Evolutionary conservation across 768 basidiomycete genomes (phyloP), one percentile per base, ranked within the genome.

Genomic region (Mycena amicta): DNA sequence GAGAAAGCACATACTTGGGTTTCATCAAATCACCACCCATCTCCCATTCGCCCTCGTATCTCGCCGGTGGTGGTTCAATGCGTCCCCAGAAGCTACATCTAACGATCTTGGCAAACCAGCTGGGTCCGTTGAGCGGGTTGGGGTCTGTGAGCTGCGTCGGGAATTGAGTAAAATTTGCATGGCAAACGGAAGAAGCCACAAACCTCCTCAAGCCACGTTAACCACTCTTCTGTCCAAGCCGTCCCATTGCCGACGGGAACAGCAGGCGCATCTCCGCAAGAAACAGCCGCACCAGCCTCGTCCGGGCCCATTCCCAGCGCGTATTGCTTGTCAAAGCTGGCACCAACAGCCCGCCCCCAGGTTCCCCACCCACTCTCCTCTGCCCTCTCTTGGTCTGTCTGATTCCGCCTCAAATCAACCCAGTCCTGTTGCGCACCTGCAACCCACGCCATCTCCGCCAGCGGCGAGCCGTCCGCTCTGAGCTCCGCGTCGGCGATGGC

Each of bases 251-350:
- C 16, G 33, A 58, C 29, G 33, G 50, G 56, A 18, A 47, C 41
- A n/a, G 61, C 25, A 27, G 56, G 61, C 5, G 61, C 61, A 25
- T 62, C 61, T 1, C 61, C 61, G 20, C 61, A 62, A 4, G 54
- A 51, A 47, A 62, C 61, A 4, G 57, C 56, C 61, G 50, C 49
- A 23, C 56, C 56, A 5, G 25, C 61, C 43, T 62, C 57, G 53
- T 41, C 12, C n/a, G 41, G 26, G 4, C 61, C 61, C 56, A 62
- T 58, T 4, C 53, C 60, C 2, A 28, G 15, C n/a, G n/a, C n/a
- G n/a, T n/a, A n/a, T n/a, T n/a, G n/a, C n/a, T n/a, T n/a, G n/a
- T n/a, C n/a, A n/a, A n/a, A n/a, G n/a, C n/a, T n/a, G n/a, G n/a
- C n/a, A n/a, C n/a, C n/a, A n/a, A n/a, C n/a, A n/a, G n/a, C n/a